Evolutionary conservation across 176 grass and related monocot genomes (phyloP), one percentile per base, ranked within the genome.

Genomic region (Eremochloa ophiuroides): DNA sequence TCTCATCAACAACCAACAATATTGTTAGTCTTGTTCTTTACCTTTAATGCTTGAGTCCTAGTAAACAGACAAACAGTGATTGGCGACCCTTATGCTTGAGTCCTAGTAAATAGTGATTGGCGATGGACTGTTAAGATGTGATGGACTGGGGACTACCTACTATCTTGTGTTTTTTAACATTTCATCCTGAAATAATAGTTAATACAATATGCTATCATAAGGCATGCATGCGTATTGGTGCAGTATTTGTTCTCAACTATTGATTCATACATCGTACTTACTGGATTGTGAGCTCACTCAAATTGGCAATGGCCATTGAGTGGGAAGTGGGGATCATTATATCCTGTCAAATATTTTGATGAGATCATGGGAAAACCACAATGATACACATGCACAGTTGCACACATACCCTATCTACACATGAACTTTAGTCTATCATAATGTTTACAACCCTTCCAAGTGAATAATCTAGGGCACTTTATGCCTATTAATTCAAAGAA

Each of bases 361-460:
- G 28, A 55, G 10, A 71, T 66, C 16, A 47, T 46, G 13, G 53
- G 42, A 65, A 82, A 80, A 11, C 38, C 29, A 53, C 56, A 39
- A 66, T 48, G 46, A 10, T 1, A n/a, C 11, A 50, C 42, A 20
- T 30, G 17, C 17, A n/a, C 7, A 37, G 7, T 20, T 47, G 28
- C 17, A 14, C 80, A 72, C 10, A 10, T 78, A 55, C 8, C 0
- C 1, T 64, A 38, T 77, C 63, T 76, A 27, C 65, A 2, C 4
- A 2, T 69, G 61, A 84, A 80, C 74, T 82, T 56, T 22, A 48
- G 62, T 77, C 9, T 73, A 14, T 64, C 55, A 14, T 6, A 71
- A 22, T 14, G 44, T 81, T 78, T 80, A 37, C 8, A 17, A 23
- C 25, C 47, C 62, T 62, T 88, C 38, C 41, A 62, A 27, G 61